Evolutionary conservation across 495 filamentous ascomycete genomes (phyloP).

Genomic region (Penicillium dipodomyicola): DNA sequence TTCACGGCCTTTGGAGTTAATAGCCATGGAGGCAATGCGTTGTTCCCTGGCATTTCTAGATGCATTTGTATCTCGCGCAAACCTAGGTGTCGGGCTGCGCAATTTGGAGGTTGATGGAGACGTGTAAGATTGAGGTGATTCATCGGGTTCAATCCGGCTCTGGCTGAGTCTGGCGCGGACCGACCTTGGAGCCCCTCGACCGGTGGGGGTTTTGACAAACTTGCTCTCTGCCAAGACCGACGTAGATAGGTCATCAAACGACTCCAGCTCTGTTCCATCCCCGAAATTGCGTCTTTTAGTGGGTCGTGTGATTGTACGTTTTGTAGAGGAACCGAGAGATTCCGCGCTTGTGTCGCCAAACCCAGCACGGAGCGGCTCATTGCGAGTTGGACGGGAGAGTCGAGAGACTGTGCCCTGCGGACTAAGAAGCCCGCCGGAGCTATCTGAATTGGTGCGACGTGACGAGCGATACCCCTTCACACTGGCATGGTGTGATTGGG

Average conservation of each 20-base stretch:
- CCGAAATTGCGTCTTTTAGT: constrained; percentile 76
- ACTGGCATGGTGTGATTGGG: constrained; percentile 75
- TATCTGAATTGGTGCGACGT: constrained; percentile 72
- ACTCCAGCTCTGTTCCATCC: constrained; percentile 86
- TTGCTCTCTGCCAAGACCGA: constrained; percentile 76
- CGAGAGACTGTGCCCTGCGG: constrained; percentile 51
- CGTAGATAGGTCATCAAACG: constrained; percentile 92
- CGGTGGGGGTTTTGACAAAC: constrained; percentile 76
- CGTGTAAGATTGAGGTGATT: constrained; percentile 57
- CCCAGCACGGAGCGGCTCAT: constrained; percentile 44
- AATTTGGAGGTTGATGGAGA: constrained; percentile 48
- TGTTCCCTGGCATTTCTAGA: constrained; percentile 86
- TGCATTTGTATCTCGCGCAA: constrained; percentile 91
- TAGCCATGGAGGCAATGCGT: constrained; percentile 55
- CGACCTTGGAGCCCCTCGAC: constrained; percentile 64
- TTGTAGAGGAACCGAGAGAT: constrained; percentile 47
- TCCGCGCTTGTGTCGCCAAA: constrained; percentile 47
- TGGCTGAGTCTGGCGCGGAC: constrained; percentile 61
- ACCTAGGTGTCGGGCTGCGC: constrained; percentile 65
- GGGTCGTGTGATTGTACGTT: constrained; percentile 70
- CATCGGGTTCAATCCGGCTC: constrained; percentile 42
- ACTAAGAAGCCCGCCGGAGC: constrained; percentile 49
- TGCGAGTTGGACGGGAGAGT: constrained; percentile 44
- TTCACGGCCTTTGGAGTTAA: constrained; percentile 43
- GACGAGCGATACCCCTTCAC: constrained; percentile 67